These are phyloP conservation scores for Rutidosis leptorrhynchoides DNA, from an alignment of 129 eudicot species.

Conservation along the genomic window DNA sequence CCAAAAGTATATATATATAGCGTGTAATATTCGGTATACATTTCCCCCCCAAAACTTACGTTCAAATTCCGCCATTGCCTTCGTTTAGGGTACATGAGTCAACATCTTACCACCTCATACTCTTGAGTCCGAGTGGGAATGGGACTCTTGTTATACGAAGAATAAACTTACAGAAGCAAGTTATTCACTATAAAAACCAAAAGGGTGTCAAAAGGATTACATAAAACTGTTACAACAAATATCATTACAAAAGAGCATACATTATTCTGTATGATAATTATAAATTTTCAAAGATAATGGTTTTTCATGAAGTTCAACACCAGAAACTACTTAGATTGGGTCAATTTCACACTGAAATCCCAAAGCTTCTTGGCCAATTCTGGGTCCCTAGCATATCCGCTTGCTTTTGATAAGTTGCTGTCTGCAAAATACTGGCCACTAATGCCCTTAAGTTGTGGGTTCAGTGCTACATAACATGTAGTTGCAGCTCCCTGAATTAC, in stretches of 20 bases:
- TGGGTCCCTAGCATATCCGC: slow-evolving; percentile 41
- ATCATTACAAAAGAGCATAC: not conserved
- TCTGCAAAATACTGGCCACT: slow-evolving; percentile 82
- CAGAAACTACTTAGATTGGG: slow-evolving; percentile 29
- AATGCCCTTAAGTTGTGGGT: slow-evolving; percentile 67
- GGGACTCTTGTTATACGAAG: no score
- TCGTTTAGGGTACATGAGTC: no score
- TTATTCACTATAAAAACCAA: not conserved
- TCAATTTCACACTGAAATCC: slow-evolving; percentile 70
- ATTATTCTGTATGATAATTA: not conserved
- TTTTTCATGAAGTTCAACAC: not conserved
- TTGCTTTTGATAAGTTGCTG: slow-evolving; percentile 51
- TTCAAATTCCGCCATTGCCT: no score
- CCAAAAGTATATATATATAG: no score
- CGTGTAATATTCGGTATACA: no score
- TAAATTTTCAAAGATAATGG: slow-evolving; percentile 15
- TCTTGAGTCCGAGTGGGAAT: no score
- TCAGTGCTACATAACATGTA: slow-evolving; percentile 73
- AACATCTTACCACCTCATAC: no score
- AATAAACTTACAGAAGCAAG: not conserved
- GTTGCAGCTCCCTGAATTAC: slow-evolving; percentile 76
- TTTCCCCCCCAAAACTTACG: no score
- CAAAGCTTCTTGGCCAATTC: slow-evolving; percentile 73
- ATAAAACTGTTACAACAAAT: slow-evolving; percentile 1
- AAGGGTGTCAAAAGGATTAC: not conserved